phyloP scores from a whole-genome alignment of 352 stramenopile genomes.

The Stramenopiles sp. region DNA sequence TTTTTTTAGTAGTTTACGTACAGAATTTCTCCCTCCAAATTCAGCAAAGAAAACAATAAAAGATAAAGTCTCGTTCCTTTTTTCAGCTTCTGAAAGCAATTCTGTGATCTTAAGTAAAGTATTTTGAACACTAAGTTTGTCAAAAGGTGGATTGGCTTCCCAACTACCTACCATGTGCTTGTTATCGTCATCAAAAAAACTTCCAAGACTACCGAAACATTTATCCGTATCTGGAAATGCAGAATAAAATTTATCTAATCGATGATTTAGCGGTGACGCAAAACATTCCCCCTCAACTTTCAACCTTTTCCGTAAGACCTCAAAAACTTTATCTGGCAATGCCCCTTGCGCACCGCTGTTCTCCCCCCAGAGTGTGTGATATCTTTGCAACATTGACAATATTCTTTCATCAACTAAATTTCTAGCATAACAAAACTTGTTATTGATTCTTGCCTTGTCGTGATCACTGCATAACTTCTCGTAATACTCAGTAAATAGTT shows the following conservation, averaged over 20 bases:
- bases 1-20: neutral
- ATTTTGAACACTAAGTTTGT: neutral
- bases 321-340: neutral
- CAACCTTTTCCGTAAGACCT: neutral
- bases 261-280: neutral
- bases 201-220: neutral
- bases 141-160: neutral
- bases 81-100: neutral
- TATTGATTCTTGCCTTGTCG: no score
- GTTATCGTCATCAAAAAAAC: neutral
- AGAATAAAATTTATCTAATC: neutral
- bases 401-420: no score
- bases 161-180: constrained; percentile 23
- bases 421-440: no score
- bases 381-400: no score
- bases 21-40: neutral
- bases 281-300: neutral
- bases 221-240: neutral
- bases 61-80: neutral
- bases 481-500: no score
- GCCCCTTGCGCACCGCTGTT: neutral
- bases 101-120: neutral
- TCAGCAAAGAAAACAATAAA: neutral
- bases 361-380: no score
- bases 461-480: no score